phyloP scores from a whole-genome alignment of 192 early-diverging fungal species.

The Linnemannia exigua region DNA sequence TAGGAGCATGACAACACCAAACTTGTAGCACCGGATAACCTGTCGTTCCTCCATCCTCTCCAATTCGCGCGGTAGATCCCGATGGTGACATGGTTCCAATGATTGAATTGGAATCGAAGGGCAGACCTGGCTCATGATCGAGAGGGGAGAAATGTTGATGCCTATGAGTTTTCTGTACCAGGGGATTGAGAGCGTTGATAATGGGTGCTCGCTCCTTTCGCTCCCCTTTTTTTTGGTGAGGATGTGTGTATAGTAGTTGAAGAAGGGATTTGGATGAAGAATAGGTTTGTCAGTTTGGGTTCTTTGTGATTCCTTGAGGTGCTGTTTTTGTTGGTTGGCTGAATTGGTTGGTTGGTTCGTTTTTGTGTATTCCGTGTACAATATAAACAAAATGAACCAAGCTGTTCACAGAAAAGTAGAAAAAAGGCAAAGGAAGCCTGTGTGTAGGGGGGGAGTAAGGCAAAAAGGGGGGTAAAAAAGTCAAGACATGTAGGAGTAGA shows the following conservation, averaged over 20 bases:
- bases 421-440: no score
- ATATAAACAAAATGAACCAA: not conserved
- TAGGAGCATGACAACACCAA: slow-evolving; percentile 71
- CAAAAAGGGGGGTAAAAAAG: not conserved
- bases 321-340: not conserved
- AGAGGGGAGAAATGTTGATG: slow-evolving; percentile 24
- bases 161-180: slow-evolving; percentile 62
- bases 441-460: not conserved
- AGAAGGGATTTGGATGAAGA: not conserved
- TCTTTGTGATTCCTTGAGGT: not conserved
- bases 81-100: slow-evolving; percentile 65
- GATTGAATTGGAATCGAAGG: slow-evolving; percentile 61
- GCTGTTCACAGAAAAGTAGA: no score
- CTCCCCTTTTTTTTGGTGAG: slow-evolving; percentile 60
- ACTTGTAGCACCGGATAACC: slow-evolving; percentile 78
- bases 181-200: slow-evolving; percentile 52
- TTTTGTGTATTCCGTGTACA: not conserved
- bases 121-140: slow-evolving; percentile 63
- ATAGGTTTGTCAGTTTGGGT: not conserved
- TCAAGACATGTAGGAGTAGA: no score
- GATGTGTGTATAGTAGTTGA: not conserved
- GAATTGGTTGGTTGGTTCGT: not conserved
- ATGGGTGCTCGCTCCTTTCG: slow-evolving; percentile 66
- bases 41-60: slow-evolving; percentile 78
- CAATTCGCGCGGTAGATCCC: slow-evolving; percentile 70